Conservation (phyloP, 2,329 filamentous ascomycete genomes). For the Sporothrix luriei region DNA sequence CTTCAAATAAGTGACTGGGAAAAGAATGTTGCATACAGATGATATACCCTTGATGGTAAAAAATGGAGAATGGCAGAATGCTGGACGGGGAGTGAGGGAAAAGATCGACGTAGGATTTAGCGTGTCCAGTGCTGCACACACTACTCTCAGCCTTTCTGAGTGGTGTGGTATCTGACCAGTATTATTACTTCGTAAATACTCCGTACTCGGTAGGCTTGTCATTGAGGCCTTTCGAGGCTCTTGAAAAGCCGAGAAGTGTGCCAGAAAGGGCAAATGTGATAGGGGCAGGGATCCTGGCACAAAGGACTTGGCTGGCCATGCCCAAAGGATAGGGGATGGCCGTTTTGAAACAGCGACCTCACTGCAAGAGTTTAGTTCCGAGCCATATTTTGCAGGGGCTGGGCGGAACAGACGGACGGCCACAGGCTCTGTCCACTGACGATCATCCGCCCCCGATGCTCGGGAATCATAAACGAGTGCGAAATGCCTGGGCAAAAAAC, state of each 20-base stretch:
- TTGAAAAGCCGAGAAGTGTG: background rate
- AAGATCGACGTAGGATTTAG: slow-evolving; percentile 24
- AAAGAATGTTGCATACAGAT: slow-evolving; percentile 20
- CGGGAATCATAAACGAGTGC: background rate
- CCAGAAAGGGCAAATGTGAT: slow-evolving; percentile 8
- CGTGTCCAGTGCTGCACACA: slow-evolving; percentile 36
- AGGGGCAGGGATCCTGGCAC: slow-evolving; percentile 25
- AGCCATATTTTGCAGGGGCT: slow-evolving; percentile 26
- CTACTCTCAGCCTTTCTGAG: slow-evolving; percentile 13
- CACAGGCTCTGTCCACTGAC: slow-evolving; percentile 11
- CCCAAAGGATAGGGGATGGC: slow-evolving; percentile 24
- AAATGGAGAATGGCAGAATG: slow-evolving; percentile 11
- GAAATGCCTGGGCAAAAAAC: no score
- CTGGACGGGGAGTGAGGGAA: slow-evolving; percentile 17
- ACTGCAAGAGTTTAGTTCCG: slow-evolving; percentile 14
- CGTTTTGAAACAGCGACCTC: slow-evolving; percentile 28
- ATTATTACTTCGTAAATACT: no score
- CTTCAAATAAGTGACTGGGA: background rate
- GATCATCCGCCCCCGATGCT: background rate
- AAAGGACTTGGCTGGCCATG: slow-evolving; percentile 17
- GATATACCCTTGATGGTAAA: slow-evolving; percentile 18
- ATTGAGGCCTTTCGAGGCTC: background rate
- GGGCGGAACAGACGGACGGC: slow-evolving; percentile 12
- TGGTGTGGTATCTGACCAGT: background rate
- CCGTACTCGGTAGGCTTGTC: background rate